phyloP scores from a whole-genome alignment of 257 asterid genomes.

The Jasminum sambac region DNA sequence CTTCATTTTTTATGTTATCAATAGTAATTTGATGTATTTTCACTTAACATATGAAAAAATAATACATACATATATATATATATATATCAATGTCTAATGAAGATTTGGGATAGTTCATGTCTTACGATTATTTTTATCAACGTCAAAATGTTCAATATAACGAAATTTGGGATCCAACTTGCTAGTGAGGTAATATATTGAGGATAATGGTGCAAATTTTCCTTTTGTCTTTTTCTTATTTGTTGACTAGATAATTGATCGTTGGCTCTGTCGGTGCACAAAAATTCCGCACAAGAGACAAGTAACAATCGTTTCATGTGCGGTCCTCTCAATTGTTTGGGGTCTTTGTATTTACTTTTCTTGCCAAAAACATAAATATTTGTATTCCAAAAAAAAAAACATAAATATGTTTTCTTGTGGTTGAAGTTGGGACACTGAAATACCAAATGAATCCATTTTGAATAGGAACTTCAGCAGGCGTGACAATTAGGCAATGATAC shows the following conservation, averaged over 20 bases:
- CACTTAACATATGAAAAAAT: too few species aligned
- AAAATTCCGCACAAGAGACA: background rate
- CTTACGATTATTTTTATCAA: too few species aligned
- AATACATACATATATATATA: too few species aligned
- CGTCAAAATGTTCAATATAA: background rate
- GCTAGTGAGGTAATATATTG: background rate
- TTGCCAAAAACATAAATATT: background rate
- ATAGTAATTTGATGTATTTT: too few species aligned
- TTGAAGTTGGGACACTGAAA: background rate
- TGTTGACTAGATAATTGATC: conserved; percentile 1
- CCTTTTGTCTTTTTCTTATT: background rate
- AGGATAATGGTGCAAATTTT: background rate
- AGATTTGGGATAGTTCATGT: too few species aligned
- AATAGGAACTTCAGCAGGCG: too few species aligned
- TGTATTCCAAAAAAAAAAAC: too few species aligned
- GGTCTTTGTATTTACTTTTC: background rate
- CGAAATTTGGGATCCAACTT: background rate
- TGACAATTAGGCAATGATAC: too few species aligned
- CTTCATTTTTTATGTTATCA: too few species aligned
- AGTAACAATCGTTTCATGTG: conserved; percentile 18
- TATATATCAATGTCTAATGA: too few species aligned
- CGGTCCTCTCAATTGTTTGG: conserved; percentile 14
- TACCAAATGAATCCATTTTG: too few species aligned
- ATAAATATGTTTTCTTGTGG: background rate
- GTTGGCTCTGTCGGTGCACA: conserved; percentile 26